These are phyloP conservation scores for Alternaria sp. DNA, from an alignment of 2,329 filamentous ascomycete species.

Conservation along the genomic window DNA sequence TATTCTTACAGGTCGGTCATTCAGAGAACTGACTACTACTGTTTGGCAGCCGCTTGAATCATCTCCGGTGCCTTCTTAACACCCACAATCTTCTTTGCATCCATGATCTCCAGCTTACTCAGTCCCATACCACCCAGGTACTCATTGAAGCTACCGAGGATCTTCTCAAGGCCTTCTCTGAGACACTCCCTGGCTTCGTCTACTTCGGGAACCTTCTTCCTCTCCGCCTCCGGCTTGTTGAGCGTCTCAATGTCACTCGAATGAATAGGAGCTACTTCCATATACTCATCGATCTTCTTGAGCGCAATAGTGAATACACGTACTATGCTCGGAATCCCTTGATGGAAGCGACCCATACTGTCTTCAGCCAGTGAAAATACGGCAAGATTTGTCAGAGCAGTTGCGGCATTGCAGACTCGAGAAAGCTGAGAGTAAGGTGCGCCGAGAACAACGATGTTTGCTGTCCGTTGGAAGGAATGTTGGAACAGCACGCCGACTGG, in stretches of 20 bases:
- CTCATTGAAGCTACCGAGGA: constrained; percentile 76
- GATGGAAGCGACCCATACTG: constrained; percentile 83
- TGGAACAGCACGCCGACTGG: constrained; percentile 73
- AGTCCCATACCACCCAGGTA: constrained; percentile 77
- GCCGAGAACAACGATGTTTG: constrained; percentile 75
- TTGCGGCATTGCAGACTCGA: constrained; percentile 62
- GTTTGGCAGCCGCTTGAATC: constrained; percentile 20
- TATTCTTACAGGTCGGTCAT: neutral
- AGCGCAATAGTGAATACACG: constrained; percentile 75
- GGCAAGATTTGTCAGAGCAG: constrained; percentile 72
- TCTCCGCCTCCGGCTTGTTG: constrained; percentile 54
- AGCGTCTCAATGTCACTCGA: constrained; percentile 77
- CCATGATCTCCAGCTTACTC: constrained; percentile 72
- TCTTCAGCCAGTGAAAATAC: constrained; percentile 81
- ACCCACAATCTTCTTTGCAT: constrained; percentile 56
- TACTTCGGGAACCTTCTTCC: constrained; percentile 67
- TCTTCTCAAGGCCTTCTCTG: constrained; percentile 68
- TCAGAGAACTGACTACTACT: neutral
- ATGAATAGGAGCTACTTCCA: constrained; percentile 67
- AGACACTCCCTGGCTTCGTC: constrained; percentile 72
- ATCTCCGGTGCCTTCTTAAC: constrained; percentile 33
- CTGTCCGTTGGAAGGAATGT: constrained; percentile 70
- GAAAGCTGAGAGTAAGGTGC: constrained; percentile 70
- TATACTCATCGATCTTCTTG: constrained; percentile 73
- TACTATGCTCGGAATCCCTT: constrained; percentile 78